Evolutionary conservation across 192 early-diverging fungal species (phyloP), one percentile per base, ranked within the genome.

Genomic region (Chytriomyces sp.): DNA sequence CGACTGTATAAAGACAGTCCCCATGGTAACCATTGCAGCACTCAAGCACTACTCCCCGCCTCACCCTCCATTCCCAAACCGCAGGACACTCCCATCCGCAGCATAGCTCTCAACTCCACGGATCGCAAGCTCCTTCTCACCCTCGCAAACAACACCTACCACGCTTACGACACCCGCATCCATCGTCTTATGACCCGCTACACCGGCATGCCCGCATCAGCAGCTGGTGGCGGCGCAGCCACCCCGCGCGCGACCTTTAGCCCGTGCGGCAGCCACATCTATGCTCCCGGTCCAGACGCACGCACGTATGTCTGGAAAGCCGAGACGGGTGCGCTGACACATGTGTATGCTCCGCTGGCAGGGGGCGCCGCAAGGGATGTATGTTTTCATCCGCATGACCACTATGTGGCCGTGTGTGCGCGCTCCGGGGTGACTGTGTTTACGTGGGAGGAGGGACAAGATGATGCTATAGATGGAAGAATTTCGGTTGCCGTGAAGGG

Each of bases 351-450:
- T 28, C 28, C 30, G 10, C 54, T 36, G 22, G 56, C 41, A 5
- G n/a, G 19, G 28, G 2, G 61, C 44, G 33, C 36, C 30, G 39
- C 59, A 44, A 60, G 64, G 56, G 10, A 59, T 57, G 39, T 39
- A 71, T 30, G 75, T 84, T 17, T 78, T 54, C 82, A 84, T 73
- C 82, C 82, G 10, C 52, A 56, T 5, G 77, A 80, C 52, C 44
- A 84, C 41, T 64, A 71, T 44, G 38, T 73, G 10, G 79, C 79
- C 30, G 59, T 81, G 31, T 54, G 63, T n/a, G 56, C 52, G 12
- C 28, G 8, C 0, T 25, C 39, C 12, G 62, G 62, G 40, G 26
- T 44, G 4, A 44, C 52, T n/a, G 52, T 81, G 28, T 81, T 76
- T 52, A 59, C 31, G 19, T 81, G 73, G 67, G 72, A 80, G 49